Evolutionary conservation across 2,329 filamentous ascomycete genomes (phyloP).

Genomic region (Scedosporium minutisporum): DNA sequence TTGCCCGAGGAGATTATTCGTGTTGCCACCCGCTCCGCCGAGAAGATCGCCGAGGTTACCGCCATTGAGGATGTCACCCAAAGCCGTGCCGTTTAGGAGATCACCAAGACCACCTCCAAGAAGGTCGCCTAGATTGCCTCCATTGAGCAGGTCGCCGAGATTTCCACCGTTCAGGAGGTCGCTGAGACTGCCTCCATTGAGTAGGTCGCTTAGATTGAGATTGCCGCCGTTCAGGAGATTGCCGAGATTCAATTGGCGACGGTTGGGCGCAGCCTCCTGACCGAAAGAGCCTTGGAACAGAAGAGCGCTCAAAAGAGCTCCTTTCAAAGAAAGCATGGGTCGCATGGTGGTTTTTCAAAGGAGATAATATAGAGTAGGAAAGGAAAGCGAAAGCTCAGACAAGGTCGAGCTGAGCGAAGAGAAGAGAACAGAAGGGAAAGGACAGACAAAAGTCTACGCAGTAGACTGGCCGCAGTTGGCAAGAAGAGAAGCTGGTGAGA

Average conservation of each 20-base stretch:
- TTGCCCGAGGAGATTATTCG: too few relatives aligned
- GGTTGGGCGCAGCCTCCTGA: background rate
- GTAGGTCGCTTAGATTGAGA: background rate
- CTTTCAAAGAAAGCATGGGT: background rate
- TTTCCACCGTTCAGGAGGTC: background rate
- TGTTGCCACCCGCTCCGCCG: background rate
- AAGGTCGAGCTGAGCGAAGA: background rate
- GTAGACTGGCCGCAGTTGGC: background rate
- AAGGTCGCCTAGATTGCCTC: background rate
- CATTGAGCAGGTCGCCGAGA: background rate
- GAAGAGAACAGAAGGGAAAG: background rate
- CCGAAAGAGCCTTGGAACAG: background rate
- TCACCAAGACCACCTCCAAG: background rate
- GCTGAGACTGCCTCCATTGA: background rate
- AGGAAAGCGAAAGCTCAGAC: background rate
- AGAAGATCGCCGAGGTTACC: background rate
- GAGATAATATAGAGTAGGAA: background rate
- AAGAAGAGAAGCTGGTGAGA: background rate
- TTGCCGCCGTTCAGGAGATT: conserved; percentile 1
- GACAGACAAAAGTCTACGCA: background rate
- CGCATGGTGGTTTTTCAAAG: background rate
- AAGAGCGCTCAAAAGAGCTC: background rate
- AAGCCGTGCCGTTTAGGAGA: background rate
- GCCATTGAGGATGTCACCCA: background rate
- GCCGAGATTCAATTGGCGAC: background rate